Evolutionary conservation across 495 filamentous ascomycete genomes (phyloP).

Genomic region (Sphaerosporella brunnea): DNA sequence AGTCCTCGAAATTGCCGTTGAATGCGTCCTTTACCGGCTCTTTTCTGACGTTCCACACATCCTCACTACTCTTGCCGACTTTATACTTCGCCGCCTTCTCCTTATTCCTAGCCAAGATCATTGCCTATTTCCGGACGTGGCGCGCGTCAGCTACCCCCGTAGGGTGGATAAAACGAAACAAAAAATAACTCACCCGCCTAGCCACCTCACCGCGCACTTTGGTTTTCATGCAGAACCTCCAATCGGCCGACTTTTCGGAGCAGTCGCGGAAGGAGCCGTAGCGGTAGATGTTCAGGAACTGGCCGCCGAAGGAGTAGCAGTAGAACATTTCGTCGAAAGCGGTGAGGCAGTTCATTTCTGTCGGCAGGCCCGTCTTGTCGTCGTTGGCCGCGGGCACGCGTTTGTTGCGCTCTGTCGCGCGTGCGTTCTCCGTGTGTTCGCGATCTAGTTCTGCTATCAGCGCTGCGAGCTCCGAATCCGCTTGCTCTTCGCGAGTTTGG

Average conservation of each 20-base stretch:
- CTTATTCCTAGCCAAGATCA: slow-evolving; percentile 52
- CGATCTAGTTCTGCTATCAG: slow-evolving; percentile 37
- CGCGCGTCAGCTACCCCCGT: too few relatives aligned
- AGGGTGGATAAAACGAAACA: too few relatives aligned
- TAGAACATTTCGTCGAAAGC: slow-evolving; percentile 91
- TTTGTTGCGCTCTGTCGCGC: slow-evolving; percentile 23
- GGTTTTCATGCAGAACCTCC: slow-evolving; percentile 92
- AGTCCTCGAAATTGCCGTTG: slow-evolving; percentile 6
- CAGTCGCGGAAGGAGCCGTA: slow-evolving; percentile 58
- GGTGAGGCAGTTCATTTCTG: slow-evolving; percentile 67
- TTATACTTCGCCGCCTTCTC: slow-evolving; percentile 58
- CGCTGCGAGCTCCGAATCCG: slow-evolving; percentile 43
- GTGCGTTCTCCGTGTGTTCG: slow-evolving; percentile 21
- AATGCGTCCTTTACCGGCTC: slow-evolving; percentile 29
- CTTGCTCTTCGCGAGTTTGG: slow-evolving; percentile 39
- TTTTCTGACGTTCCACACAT: slow-evolving; percentile 66
- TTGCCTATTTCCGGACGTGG: slow-evolving; percentile 29
- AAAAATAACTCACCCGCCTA: slow-evolving; percentile 11
- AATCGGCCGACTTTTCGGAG: slow-evolving; percentile 66
- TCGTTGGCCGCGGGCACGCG: slow-evolving; percentile 17
- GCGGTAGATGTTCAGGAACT: slow-evolving; percentile 75
- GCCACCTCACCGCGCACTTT: slow-evolving; percentile 30
- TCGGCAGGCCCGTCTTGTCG: slow-evolving; percentile 47
- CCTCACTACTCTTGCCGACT: slow-evolving; percentile 64
- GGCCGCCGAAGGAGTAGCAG: slow-evolving; percentile 81